Conservation (phyloP, 805 yeast genomes). For the Kazachstania taianensis region DNA sequence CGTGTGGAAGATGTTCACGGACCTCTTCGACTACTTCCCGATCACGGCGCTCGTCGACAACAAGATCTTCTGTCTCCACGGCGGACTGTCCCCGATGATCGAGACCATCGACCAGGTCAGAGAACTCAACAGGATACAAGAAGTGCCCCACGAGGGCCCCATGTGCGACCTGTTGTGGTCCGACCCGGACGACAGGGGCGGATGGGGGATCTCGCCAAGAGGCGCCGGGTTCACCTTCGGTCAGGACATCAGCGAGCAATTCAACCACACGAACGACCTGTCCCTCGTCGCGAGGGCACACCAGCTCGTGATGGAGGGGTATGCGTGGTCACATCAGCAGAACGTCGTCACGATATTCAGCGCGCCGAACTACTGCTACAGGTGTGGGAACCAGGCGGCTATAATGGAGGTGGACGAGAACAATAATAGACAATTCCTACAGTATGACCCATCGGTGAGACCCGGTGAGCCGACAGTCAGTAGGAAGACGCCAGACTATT, state of each 20-base stretch:
- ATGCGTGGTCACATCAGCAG: slow-evolving; percentile 90
- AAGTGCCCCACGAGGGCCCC: slow-evolving; percentile 96
- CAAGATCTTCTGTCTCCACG: slow-evolving; percentile 85
- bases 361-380: slow-evolving; percentile 93
- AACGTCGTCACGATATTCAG: slow-evolving; percentile 87
- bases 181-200: slow-evolving; percentile 95
- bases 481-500: slow-evolving; percentile 94
- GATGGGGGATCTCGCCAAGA: slow-evolving; percentile 96
- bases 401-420: slow-evolving; percentile 96
- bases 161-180: slow-evolving; percentile 97
- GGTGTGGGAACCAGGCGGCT: slow-evolving; percentile 98
- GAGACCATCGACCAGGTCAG: slow-evolving; percentile 89
- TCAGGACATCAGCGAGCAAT: slow-evolving; percentile 86
- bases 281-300: slow-evolving; percentile 88
- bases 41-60: slow-evolving; percentile 88
- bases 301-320: slow-evolving; percentile 97
- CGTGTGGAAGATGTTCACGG: slow-evolving; percentile 90
- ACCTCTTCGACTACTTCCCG: slow-evolving; percentile 85
- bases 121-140: slow-evolving; percentile 84
- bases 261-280: slow-evolving; percentile 82
- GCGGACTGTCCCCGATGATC: slow-evolving; percentile 91
- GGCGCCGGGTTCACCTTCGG: slow-evolving; percentile 99
- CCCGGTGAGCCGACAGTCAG: slow-evolving; percentile 98
- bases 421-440: slow-evolving; percentile 82
- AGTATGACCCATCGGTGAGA: slow-evolving; percentile 92